These are phyloP conservation scores for Tetrahymena thermophila DNA, from an alignment of 73 alveolate genomes.

Conservation along the genomic window DNA sequence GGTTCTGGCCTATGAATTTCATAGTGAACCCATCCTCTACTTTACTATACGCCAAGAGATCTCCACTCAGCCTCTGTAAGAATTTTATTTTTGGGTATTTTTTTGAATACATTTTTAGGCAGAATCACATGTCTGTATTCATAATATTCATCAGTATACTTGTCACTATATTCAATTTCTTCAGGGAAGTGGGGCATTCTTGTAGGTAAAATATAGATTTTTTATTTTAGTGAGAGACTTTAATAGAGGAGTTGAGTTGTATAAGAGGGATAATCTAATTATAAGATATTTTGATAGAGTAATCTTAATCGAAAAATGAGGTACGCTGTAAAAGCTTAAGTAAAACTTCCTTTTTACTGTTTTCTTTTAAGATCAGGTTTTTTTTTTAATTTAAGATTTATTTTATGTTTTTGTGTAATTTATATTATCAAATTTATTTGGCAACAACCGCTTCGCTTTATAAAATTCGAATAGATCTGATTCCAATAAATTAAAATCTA, in stretches of 20 bases:
- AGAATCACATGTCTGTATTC: conserved; percentile 84
- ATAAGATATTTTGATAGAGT: background rate
- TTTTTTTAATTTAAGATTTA: background rate
- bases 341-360: background rate
- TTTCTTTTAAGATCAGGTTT: background rate
- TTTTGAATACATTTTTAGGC: conserved; percentile 59
- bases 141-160: conserved; percentile 75
- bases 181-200: conserved; percentile 88
- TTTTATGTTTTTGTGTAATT: background rate
- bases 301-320: background rate
- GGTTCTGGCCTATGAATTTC: conserved; percentile 93
- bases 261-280: too few relatives aligned
- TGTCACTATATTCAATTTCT: conserved; percentile 85
- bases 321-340: background rate
- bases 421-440: background rate
- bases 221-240: too few relatives aligned
- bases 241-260: background rate
- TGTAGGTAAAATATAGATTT: too few relatives aligned
- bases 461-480: background rate
- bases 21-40: conserved; percentile 92
- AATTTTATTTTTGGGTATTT: conserved; percentile 64
- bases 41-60: conserved; percentile 80
- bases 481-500: background rate
- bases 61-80: conserved; percentile 89
- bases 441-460: background rate